phyloP scores from a whole-genome alignment of 352 stramenopile genomes.

The Phytophthora rubi region DNA sequence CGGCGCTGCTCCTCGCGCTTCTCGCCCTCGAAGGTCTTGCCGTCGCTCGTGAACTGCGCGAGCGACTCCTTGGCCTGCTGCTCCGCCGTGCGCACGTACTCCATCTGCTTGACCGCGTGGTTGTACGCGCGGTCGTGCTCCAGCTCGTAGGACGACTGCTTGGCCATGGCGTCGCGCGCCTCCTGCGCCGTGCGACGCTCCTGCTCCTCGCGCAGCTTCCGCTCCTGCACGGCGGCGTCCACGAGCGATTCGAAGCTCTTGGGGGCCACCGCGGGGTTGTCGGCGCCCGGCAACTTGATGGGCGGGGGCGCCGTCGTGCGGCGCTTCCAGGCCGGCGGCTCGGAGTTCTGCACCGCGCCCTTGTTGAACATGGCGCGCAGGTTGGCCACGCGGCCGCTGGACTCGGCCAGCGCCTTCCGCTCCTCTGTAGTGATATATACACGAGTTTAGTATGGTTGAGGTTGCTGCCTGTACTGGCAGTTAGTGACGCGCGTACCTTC shows the following conservation, averaged over 20 bases:
- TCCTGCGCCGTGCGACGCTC: constrained; percentile 49
- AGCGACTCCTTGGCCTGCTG: constrained; percentile 41
- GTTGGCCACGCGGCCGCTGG: constrained; percentile 60
- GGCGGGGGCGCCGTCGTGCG: constrained; percentile 17
- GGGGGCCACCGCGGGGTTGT: constrained; percentile 22
- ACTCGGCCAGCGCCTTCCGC: constrained; percentile 53
- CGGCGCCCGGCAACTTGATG: constrained; percentile 28
- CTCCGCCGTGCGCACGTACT: constrained; percentile 33
- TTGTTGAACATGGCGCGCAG: constrained; percentile 79
- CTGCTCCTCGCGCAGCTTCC: constrained; percentile 45
- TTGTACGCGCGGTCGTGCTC: constrained; percentile 52
- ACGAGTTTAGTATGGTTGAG: not conserved
- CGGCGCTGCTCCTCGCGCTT: constrained; percentile 50
- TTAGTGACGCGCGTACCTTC: not conserved
- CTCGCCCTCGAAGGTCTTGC: constrained; percentile 50
- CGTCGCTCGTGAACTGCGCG: constrained; percentile 40
- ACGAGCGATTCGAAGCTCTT: constrained; percentile 60
- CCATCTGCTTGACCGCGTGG: constrained; percentile 44
- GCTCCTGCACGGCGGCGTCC: constrained; percentile 53
- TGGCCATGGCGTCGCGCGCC: constrained; percentile 41
- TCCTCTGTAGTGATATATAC: constrained; percentile 39
- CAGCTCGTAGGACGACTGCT: constrained; percentile 42
- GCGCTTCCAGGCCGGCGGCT: constrained; percentile 33
- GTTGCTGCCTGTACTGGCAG: not conserved
- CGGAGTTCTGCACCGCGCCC: constrained; percentile 29